phyloP scores from a whole-genome alignment of 306 rosid genomes.

The Alnus rubra region DNA sequence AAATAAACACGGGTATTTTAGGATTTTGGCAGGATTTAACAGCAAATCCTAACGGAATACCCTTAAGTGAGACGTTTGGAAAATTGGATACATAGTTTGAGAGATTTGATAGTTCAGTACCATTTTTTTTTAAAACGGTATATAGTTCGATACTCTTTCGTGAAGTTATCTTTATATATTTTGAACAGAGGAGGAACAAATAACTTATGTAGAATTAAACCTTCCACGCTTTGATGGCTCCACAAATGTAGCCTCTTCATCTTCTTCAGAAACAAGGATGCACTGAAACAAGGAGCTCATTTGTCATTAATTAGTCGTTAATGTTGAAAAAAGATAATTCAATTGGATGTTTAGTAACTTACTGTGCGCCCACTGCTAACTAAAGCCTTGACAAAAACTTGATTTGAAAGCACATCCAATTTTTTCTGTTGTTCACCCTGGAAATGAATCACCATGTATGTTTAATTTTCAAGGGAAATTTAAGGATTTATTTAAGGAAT shows the following conservation, averaged over 20 bases:
- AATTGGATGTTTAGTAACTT: conserved; percentile 25
- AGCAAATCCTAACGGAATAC: too few species aligned
- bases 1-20: too few species aligned
- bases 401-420: conserved; percentile 92
- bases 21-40: neutral
- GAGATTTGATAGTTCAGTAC: too few species aligned
- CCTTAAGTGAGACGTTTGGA: too few species aligned
- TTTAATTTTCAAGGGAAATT: neutral
- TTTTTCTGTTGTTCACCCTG: conserved; percentile 99
- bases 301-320: too few species aligned
- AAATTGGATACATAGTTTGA: too few species aligned
- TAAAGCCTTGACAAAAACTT: conserved; percentile 90
- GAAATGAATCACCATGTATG: neutral
- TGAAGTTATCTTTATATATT: too few species aligned
- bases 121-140: too few species aligned
- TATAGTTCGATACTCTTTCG: too few species aligned
- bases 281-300: conserved; percentile 31
- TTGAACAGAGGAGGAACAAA: too few species aligned
- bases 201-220: conserved; percentile 6
- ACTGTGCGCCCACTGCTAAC: conserved; percentile 91
- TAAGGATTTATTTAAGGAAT: neutral
- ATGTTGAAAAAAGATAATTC: neutral
- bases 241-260: conserved; percentile 81
- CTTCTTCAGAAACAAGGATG: conserved; percentile 95
- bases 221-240: conserved; percentile 68